Evolutionary conservation across 306 rosid species (phyloP).

Genomic region (Pterocarpus macrocarpus): DNA sequence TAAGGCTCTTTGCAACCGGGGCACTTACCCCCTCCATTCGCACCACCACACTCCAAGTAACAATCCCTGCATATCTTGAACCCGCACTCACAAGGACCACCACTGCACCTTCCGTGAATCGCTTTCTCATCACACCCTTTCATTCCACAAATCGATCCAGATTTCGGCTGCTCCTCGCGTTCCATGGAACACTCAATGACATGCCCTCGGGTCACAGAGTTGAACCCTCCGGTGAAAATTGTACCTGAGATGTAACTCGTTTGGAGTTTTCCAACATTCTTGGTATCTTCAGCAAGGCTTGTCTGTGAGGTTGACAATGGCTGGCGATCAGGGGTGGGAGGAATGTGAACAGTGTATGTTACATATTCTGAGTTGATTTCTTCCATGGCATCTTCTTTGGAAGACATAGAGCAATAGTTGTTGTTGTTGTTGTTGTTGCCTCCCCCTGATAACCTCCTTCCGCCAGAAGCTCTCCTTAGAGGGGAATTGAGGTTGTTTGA

Average conservation of each 20-base stretch:
- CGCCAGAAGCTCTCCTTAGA: conserved; percentile 55
- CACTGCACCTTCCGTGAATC: conserved; percentile 38
- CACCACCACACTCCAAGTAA: conserved; percentile 67
- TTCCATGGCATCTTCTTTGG: conserved; percentile 52
- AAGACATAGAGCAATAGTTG: conserved; percentile 52
- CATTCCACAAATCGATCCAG: conserved; percentile 67
- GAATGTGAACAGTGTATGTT: conserved; percentile 83
- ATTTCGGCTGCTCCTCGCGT: conserved; percentile 39
- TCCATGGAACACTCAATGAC: conserved; percentile 69
- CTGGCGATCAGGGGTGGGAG: conserved; percentile 86
- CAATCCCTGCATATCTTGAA: conserved; percentile 81
- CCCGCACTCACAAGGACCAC: conserved; percentile 74
- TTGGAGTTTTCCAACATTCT: conserved; percentile 41
- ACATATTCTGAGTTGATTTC: conserved; percentile 63
- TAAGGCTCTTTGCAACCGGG: conserved; percentile 84
- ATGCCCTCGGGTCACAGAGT: conserved; percentile 80
- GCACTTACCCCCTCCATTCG: conserved; percentile 63
- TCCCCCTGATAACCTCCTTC: conserved; percentile 56
- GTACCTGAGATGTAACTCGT: conserved; percentile 75
- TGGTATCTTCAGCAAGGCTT: conserved; percentile 57
- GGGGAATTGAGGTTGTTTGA: conserved; percentile 82
- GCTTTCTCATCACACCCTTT: conserved; percentile 80
- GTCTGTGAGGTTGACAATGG: conserved; percentile 65
- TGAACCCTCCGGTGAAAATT: conserved; percentile 79
- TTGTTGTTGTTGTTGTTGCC: conserved; percentile 57